Percentiles rank a stretch among this genome's conserved stretches.
phyloP scores from a whole-genome alignment of 1,139 yeast genomes.

The Geotrichum cucujoidarum region DNA sequence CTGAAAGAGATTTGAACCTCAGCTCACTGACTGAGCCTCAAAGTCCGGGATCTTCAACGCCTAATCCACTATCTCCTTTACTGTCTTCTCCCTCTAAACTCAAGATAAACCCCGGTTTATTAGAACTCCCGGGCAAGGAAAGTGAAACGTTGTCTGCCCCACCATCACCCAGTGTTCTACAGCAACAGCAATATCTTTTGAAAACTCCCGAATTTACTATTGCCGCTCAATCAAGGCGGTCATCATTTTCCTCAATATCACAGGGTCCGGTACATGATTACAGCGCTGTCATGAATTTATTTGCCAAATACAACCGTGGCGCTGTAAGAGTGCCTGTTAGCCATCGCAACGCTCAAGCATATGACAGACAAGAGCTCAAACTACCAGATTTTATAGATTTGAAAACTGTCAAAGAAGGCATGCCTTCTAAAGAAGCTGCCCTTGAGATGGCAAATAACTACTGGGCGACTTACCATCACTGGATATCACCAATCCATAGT shows the following conservation, averaged over 20 bases:
- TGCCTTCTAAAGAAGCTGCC: conserved; percentile 12
- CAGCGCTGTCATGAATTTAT: conserved; percentile 1
- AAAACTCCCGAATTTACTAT: neutral
- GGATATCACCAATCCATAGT: conserved; percentile 28
- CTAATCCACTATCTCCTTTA: neutral
- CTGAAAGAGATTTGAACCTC: conserved; percentile 19
- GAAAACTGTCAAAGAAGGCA: neutral
- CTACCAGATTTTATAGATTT: neutral
- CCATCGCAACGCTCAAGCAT: conserved; percentile 6
- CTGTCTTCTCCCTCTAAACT: no score
- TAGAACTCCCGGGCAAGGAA: no score
- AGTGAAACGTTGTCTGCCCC: neutral
- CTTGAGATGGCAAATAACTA: conserved; percentile 17
- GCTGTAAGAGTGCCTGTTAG: conserved; percentile 6
- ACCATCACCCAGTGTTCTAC: neutral
- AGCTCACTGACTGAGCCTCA: neutral
- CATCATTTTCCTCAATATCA: neutral
- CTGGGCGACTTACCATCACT: conserved; percentile 25
- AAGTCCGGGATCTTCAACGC: neutral
- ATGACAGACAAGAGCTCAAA: no score
- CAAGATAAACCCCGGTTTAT: no score
- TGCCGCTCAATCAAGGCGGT: neutral
- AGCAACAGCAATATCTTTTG: neutral
- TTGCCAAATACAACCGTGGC: neutral
- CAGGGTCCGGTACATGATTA: neutral